Percentiles rank a stretch among this genome's conserved stretches.
Conservation (phyloP, 257 asterid species). For the Solanum bukasovii region DNA sequence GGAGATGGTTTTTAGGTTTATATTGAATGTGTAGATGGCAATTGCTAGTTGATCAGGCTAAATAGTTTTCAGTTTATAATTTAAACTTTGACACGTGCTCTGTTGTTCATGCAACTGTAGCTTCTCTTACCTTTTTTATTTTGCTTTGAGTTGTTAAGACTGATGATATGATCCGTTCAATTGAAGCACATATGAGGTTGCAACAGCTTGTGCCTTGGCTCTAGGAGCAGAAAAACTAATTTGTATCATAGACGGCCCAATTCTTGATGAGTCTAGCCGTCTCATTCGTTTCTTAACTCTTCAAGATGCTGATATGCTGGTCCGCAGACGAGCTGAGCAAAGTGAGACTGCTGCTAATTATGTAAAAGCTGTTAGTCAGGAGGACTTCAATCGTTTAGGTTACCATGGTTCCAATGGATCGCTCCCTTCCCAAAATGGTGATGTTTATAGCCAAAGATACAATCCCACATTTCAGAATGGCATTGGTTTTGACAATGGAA, state of each 20-base stretch:
- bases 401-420: slow-evolving; percentile 22
- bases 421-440: slow-evolving; percentile 24
- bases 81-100: neutral
- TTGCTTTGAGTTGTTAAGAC: neutral
- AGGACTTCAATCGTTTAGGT: slow-evolving; percentile 24
- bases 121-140: neutral
- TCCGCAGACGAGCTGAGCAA: slow-evolving; percentile 71
- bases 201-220: slow-evolving; percentile 95
- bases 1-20: neutral
- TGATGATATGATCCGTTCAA: slow-evolving; percentile 2
- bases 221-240: slow-evolving; percentile 86
- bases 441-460: slow-evolving; percentile 22
- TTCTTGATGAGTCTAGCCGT: slow-evolving; percentile 62
- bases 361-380: slow-evolving; percentile 72
- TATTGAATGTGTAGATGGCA: neutral
- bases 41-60: neutral
- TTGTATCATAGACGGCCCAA: slow-evolving; percentile 85
- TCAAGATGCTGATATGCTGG: slow-evolving; percentile 68
- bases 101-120: neutral
- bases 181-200: slow-evolving; percentile 90
- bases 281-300: slow-evolving; percentile 76
- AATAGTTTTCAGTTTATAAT: neutral
- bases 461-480: slow-evolving; percentile 82
- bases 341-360: slow-evolving; percentile 86
- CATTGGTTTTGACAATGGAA: slow-evolving; percentile 85